Evolutionary conservation across 495 filamentous ascomycete species (phyloP).

Genomic region (Aspergillus saccharolyticus): DNA sequence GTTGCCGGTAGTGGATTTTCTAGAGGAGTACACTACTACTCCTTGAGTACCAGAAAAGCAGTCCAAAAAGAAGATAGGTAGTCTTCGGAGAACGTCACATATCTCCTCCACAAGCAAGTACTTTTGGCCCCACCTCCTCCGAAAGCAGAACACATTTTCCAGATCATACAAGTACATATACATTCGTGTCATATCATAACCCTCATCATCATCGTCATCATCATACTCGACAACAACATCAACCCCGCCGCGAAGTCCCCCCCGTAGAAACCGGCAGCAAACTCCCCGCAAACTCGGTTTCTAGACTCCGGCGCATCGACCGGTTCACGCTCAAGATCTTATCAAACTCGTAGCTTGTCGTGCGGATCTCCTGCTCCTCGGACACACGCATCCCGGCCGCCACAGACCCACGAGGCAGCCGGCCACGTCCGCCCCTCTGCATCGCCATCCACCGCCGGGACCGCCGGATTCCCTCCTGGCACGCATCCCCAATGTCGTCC

Average conservation of each 20-base stretch:
- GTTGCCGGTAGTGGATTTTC: too few species aligned
- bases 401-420: not conserved
- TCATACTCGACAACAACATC: not conserved
- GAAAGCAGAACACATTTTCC: not conserved
- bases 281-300: constrained; percentile 27
- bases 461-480: constrained; percentile 24
- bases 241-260: constrained; percentile 13
- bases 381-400: not conserved
- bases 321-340: constrained; percentile 27
- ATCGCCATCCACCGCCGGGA: constrained; percentile 24
- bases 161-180: not conserved
- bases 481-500: constrained; percentile 49
- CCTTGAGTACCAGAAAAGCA: too few species aligned
- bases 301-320: constrained; percentile 23
- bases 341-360: constrained; percentile 26
- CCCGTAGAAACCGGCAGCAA: constrained; percentile 33
- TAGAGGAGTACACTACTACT: too few species aligned
- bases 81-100: too few species aligned
- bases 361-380: not conserved
- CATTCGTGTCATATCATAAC: constrained; percentile 3
- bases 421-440: constrained; percentile 1
- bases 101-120: too few species aligned
- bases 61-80: too few species aligned
- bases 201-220: constrained; percentile 3
- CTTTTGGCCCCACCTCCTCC: too few species aligned